These are phyloP conservation scores for Pyrenophora tritici-repentis DNA, from an alignment of 2,329 filamentous ascomycete species.

Conservation along the genomic window DNA sequence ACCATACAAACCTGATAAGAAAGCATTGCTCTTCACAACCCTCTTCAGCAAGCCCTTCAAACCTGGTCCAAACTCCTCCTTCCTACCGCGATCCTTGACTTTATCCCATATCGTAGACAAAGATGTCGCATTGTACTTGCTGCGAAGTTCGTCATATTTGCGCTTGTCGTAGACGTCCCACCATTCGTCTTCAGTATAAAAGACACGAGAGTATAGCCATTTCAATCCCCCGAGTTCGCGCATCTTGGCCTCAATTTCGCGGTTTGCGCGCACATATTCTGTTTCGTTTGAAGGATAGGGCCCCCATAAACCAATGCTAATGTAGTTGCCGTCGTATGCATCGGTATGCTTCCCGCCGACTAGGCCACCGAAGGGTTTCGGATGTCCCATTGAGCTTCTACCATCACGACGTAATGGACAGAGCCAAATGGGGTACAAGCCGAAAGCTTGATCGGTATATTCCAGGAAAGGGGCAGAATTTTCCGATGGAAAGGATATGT, in stretches of 20 bases:
- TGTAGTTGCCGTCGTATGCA: conserved; percentile 30
- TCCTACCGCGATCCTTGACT: conserved; percentile 50
- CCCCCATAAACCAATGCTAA: conserved; percentile 71
- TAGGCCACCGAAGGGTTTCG: conserved; percentile 14
- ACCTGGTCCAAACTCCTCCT: conserved; percentile 20
- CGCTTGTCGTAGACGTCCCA: conserved; percentile 65
- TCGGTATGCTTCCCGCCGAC: conserved; percentile 9
- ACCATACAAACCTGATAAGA: conserved; percentile 48
- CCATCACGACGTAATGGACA: conserved; percentile 55
- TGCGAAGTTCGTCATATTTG: conserved; percentile 67
- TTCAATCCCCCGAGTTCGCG: conserved; percentile 75
- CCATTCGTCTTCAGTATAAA: conserved; percentile 75
- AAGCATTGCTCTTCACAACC: conserved; percentile 30
- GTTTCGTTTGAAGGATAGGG: conserved; percentile 63
- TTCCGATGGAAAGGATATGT: conserved; percentile 62
- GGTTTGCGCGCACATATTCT: conserved; percentile 72
- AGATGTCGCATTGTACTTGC: conserved; percentile 65
- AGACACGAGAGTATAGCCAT: conserved; percentile 86
- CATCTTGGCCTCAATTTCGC: conserved; percentile 71
- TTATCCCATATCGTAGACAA: conserved; percentile 75
- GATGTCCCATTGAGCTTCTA: conserved; percentile 38
- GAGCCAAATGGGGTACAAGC: conserved; percentile 63
- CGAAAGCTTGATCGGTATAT: conserved; percentile 54
- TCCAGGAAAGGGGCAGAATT: conserved; percentile 58
- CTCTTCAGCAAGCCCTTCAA: conserved; percentile 31